Percentiles rank a stretch among this genome's conserved stretches.
Evolutionary conservation across 345 rosid genomes (phyloP).

Genomic region (Salix exigua): DNA sequence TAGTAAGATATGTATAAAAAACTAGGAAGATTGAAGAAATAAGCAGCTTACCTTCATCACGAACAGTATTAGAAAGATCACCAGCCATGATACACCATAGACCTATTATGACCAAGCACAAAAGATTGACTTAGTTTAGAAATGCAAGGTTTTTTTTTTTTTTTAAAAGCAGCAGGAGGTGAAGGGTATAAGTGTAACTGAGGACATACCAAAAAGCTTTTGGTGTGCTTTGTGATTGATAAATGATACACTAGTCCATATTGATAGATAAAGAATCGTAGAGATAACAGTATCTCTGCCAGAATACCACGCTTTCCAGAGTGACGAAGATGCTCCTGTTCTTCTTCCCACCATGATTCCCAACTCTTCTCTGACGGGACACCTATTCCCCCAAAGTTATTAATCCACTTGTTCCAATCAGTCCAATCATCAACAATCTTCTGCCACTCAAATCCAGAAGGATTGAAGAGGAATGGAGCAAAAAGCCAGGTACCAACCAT

Average conservation of each 20-base stretch:
- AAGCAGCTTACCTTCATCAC: conserved; percentile 83
- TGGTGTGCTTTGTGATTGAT: conserved; percentile 43
- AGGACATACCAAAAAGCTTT: conserved; percentile 63
- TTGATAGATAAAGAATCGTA: conserved; percentile 88
- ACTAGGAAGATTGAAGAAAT: not conserved
- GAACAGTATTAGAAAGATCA: conserved; percentile 76
- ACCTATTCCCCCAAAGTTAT: conserved; percentile 91
- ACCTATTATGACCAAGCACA: conserved; percentile 50
- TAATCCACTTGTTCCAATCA: conserved; percentile 99
- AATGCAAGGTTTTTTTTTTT: not conserved
- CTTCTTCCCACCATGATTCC: conserved; percentile 99
- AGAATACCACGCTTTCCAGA: conserved; percentile 93
- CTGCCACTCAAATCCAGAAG: conserved; percentile 99
- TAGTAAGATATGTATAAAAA: not conserved
- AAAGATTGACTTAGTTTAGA: not conserved
- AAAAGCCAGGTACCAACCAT: conserved; percentile 99
- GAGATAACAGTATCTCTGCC: conserved; percentile 79
- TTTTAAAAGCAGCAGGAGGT: not conserved
- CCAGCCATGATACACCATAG: conserved; percentile 94
- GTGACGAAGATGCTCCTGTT: conserved; percentile 83
- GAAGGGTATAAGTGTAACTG: not conserved
- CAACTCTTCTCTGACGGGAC: conserved; percentile 96
- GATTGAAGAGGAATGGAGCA: conserved; percentile 97
- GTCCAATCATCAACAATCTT: conserved; percentile 99
- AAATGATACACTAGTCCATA: conserved; percentile 95